Conservation (phyloP, 2,329 filamentous ascomycete genomes). For the Claviceps paspali region DNA sequence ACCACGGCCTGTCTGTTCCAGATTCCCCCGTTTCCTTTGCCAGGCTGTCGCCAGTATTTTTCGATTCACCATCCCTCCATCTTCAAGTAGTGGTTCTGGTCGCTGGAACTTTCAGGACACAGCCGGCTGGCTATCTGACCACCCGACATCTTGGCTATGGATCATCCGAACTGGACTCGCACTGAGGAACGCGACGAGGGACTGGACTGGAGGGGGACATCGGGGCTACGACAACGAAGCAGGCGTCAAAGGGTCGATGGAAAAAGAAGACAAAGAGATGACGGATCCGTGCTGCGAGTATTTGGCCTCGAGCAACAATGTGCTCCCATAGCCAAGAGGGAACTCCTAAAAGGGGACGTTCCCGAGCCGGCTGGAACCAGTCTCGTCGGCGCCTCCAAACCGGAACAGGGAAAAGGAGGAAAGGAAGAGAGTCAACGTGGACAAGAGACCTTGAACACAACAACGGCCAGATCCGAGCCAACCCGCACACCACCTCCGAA, state of each 20-base stretch:
- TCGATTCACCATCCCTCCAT: too few species aligned
- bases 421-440: too few species aligned
- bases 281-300: not conserved
- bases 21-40: not conserved
- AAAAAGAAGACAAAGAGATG: not conserved
- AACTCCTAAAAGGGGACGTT: not conserved
- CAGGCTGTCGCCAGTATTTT: not conserved
- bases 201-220: not conserved
- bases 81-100: slow-evolving; percentile 3
- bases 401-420: not conserved
- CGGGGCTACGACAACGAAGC: not conserved
- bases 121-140: not conserved
- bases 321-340: not conserved
- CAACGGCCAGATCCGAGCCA: too few species aligned
- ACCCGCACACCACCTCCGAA: too few species aligned
- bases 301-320: not conserved
- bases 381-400: not conserved
- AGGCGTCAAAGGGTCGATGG: not conserved
- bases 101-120: not conserved
- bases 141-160: not conserved
- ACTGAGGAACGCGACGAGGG: slow-evolving; percentile 1
- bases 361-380: not conserved
- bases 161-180: slow-evolving; percentile 2
- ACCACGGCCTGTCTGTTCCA: not conserved
- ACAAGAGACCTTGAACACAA: too few species aligned